Percentiles rank a stretch among this genome's conserved stretches.
Conservation (phyloP, 768 basidiomycete genomes). For the Kwoniella shandongensis region DNA sequence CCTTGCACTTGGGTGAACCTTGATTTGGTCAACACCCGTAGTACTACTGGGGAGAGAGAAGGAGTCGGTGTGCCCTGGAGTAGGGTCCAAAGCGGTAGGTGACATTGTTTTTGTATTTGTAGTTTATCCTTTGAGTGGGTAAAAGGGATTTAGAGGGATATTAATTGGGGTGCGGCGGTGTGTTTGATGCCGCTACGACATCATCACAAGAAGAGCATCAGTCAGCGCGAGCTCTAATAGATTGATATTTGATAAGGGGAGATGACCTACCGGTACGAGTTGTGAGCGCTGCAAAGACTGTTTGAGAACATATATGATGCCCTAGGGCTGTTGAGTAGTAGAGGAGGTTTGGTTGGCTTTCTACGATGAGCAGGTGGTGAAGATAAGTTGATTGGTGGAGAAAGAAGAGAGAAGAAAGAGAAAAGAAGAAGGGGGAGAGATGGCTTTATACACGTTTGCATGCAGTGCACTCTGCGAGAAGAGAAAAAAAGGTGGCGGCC, state of each 20-base stretch:
- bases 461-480: no score
- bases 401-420: no score
- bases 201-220: background rate
- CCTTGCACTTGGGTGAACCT: conserved; percentile 48
- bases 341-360: background rate
- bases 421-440: no score
- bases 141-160: conserved; percentile 53
- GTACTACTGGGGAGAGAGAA: conserved; percentile 28
- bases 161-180: conserved; percentile 66
- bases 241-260: background rate
- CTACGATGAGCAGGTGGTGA: no score
- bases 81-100: conserved; percentile 47
- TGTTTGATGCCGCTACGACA: conserved; percentile 74
- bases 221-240: background rate
- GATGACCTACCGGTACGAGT: conserved; percentile 57
- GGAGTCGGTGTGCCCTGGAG: conserved; percentile 36
- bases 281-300: conserved; percentile 85
- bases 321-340: conserved; percentile 8
- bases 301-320: conserved; percentile 84
- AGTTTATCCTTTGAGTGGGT: conserved; percentile 16
- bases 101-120: conserved; percentile 41
- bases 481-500: no score
- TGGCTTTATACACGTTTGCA: no score
- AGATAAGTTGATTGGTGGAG: no score
- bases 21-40: background rate